Evolutionary conservation across 768 basidiomycete genomes (phyloP).

Genomic region (Leccinellum albellum): DNA sequence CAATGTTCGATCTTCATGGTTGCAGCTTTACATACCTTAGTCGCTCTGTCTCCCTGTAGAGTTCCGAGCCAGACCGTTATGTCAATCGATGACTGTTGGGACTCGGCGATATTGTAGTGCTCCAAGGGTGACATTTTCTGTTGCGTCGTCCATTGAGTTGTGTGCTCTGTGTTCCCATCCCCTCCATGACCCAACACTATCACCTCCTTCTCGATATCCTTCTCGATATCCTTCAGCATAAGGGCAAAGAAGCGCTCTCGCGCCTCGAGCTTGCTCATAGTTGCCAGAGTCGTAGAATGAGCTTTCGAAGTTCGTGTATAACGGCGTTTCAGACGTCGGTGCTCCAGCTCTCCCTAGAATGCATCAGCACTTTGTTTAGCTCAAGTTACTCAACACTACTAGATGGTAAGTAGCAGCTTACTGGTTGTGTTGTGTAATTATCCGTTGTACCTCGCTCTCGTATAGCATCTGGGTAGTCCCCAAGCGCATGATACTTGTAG

Average conservation of each 20-base stretch:
- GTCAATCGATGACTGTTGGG: neutral
- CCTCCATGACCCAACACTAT: neutral
- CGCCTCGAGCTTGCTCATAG: neutral
- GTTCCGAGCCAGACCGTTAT: neutral
- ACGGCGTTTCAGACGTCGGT: no score
- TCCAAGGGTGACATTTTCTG: neutral
- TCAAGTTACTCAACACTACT: no score
- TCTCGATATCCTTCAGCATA: neutral
- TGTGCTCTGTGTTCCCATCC: neutral
- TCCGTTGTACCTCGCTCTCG: no score
- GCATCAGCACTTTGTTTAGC: no score
- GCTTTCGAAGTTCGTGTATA: no score
- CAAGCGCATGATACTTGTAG: no score
- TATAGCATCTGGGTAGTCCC: no score
- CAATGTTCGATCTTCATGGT: neutral
- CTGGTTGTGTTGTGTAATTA: no score
- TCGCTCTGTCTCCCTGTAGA: neutral
- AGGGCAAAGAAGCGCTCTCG: neutral
- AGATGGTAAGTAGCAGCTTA: no score
- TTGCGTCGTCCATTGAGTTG: neutral
- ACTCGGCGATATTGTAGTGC: neutral
- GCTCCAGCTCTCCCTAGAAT: no score
- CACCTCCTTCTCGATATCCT: neutral
- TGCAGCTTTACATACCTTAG: neutral
- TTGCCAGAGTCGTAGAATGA: no score